phyloP scores from a whole-genome alignment of 495 filamentous ascomycete genomes.

The Aspergillus saccharolyticus region DNA sequence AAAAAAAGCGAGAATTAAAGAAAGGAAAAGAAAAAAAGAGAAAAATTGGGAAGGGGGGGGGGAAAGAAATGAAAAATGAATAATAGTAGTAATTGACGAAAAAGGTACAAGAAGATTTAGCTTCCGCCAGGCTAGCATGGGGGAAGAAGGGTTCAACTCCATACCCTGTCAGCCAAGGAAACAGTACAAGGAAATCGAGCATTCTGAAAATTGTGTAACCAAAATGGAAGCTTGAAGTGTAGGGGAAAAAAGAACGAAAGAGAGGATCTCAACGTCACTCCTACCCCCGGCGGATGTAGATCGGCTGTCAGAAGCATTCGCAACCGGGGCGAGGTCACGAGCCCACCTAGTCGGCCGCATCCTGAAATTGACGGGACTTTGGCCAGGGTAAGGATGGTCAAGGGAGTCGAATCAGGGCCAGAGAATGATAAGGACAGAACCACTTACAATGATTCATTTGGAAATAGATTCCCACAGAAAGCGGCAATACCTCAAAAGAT shows the following conservation, averaged over 20 bases:
- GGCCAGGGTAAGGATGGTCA: constrained; percentile 2
- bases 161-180: constrained; percentile 22
- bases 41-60: no score
- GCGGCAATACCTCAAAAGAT: not conserved
- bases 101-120: constrained; percentile 20
- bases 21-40: constrained; percentile 10
- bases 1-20: constrained; percentile 9
- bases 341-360: not conserved
- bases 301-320: constrained; percentile 18
- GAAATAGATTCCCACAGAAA: constrained; percentile 9
- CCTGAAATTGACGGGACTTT: not conserved
- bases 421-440: constrained; percentile 1
- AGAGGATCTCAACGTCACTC: constrained; percentile 16
- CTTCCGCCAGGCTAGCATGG: constrained; percentile 16
- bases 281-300: constrained; percentile 19
- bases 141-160: constrained; percentile 17
- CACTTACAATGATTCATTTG: constrained; percentile 29
- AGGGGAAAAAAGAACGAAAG: constrained; percentile 1
- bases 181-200: constrained; percentile 15
- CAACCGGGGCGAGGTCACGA: constrained; percentile 9
- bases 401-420: constrained; percentile 13
- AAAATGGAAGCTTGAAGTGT: constrained; percentile 13
- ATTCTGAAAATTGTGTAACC: constrained; percentile 18
- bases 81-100: constrained; percentile 4
- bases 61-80: constrained; percentile 17